A percentile compares a stretch with the other conserved stretches of the same genome.
phyloP scores from a whole-genome alignment of 768 basidiomycete species.

The Trichaptum fuscoviolaceum region DNA sequence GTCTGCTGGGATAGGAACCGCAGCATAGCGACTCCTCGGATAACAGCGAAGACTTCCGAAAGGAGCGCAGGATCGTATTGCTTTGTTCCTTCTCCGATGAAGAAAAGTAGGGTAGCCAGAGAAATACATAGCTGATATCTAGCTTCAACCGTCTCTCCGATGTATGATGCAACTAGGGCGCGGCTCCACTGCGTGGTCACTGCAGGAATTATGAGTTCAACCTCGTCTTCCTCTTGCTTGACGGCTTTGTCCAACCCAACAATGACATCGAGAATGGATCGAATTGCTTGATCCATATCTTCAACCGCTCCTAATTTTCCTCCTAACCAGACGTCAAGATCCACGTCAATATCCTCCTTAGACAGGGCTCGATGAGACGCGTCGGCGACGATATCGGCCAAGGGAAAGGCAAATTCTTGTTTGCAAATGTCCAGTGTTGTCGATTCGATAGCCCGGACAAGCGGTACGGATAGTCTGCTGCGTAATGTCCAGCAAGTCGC shows the following conservation, averaged over 20 bases:
- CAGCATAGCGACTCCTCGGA: conserved; percentile 71
- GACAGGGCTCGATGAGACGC: conserved; percentile 51
- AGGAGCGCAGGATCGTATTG: conserved; percentile 61
- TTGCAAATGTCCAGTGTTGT: conserved; percentile 59
- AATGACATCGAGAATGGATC: conserved; percentile 60
- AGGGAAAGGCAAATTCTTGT: conserved; percentile 75
- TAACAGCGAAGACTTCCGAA: conserved; percentile 74
- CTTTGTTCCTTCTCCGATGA: conserved; percentile 58
- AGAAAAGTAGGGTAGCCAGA: conserved; percentile 63
- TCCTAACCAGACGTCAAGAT: conserved; percentile 53
- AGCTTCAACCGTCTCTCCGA: conserved; percentile 56
- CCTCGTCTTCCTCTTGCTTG: conserved; percentile 74
- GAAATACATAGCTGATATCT: conserved; percentile 72
- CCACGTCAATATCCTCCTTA: conserved; percentile 53
- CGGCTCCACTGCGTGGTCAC: conserved; percentile 57
- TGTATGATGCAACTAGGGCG: conserved; percentile 59
- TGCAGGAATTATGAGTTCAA: conserved; percentile 46
- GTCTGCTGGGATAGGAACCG: conserved; percentile 58
- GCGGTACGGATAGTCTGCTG: conserved; percentile 51
- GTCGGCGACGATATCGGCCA: conserved; percentile 68
- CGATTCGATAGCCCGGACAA: conserved; percentile 52
- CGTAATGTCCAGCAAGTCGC: conserved; percentile 61
- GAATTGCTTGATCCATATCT: conserved; percentile 51
- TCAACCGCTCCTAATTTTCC: conserved; percentile 53
- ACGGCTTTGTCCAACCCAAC: conserved; percentile 65